A percentile compares a stretch with the other conserved stretches of the same genome.
Conservation (phyloP, 2,329 filamentous ascomycete genomes). For the Trichoderma koningiopsis region DNA sequence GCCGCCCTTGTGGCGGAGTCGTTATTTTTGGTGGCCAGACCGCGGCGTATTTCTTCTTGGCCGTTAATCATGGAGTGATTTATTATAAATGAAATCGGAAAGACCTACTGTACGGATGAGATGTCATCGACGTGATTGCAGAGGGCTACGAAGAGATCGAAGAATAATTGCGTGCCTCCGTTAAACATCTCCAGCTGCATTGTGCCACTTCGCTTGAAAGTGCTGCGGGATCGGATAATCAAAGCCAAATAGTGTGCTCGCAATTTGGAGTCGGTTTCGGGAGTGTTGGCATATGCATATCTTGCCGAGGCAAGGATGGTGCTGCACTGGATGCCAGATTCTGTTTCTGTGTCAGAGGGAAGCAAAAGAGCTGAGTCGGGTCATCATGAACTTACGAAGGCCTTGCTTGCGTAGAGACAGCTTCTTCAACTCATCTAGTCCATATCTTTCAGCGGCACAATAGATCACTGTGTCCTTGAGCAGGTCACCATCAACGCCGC, state of each 20-base stretch:
- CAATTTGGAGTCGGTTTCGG: conserved; percentile 86
- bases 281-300: conserved; percentile 86
- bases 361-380: neutral
- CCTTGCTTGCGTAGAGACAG: conserved; percentile 87
- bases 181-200: conserved; percentile 95
- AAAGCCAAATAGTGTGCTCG: conserved; percentile 89
- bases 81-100: neutral
- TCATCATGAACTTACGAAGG: conserved; percentile 59
- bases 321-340: conserved; percentile 79
- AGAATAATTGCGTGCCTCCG: conserved; percentile 81
- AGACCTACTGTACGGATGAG: conserved; percentile 56
- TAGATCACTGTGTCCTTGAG: conserved; percentile 91
- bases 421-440: conserved; percentile 80
- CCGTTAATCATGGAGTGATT: neutral
- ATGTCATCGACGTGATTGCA: conserved; percentile 85
- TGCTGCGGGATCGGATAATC: conserved; percentile 83
- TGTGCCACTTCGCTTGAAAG: conserved; percentile 90
- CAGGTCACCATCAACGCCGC: conserved; percentile 65
- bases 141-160: conserved; percentile 90
- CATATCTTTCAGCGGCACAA: conserved; percentile 83
- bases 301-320: conserved; percentile 87
- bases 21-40: conserved; percentile 49
- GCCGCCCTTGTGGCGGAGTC: conserved; percentile 26
- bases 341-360: conserved; percentile 37
- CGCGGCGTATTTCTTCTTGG: conserved; percentile 45